These are phyloP conservation scores for Pseudogymnoascus sp. DNA, from an alignment of 2,329 filamentous ascomycete species.

Conservation along the genomic window DNA sequence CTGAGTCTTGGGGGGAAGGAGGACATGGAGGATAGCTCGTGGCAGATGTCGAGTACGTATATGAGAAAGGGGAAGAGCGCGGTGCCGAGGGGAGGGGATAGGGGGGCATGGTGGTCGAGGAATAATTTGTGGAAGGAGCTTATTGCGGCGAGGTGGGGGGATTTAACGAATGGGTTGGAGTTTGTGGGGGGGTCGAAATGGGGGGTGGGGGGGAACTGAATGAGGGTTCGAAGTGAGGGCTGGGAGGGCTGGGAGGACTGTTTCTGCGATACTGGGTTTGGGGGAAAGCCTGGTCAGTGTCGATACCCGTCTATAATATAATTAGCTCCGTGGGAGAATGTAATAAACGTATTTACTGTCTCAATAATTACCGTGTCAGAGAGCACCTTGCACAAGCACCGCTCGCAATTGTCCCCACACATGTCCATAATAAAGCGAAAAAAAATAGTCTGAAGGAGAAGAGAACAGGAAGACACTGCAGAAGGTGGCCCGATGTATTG, in stretches of 20 bases:
- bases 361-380: not conserved
- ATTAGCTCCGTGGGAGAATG: not conserved
- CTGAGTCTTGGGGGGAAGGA: constrained; percentile 28
- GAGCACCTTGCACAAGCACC: not conserved
- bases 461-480: no score
- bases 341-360: not conserved
- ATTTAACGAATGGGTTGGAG: constrained; percentile 1
- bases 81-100: not conserved
- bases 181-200: not conserved
- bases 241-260: not conserved
- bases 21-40: not conserved
- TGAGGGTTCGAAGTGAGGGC: not conserved
- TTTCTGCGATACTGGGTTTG: not conserved
- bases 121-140: not conserved
- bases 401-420: not conserved
- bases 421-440: no score
- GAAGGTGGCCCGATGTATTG: no score
- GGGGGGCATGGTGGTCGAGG: constrained; percentile 2
- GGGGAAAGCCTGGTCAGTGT: not conserved
- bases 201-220: not conserved
- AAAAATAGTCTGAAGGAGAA: no score
- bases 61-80: not conserved
- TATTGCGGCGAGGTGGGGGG: not conserved
- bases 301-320: not conserved
- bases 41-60: constrained; percentile 1